Evolutionary conservation across 768 basidiomycete genomes (phyloP).

Genomic region (Pisolithus marmoratus): DNA sequence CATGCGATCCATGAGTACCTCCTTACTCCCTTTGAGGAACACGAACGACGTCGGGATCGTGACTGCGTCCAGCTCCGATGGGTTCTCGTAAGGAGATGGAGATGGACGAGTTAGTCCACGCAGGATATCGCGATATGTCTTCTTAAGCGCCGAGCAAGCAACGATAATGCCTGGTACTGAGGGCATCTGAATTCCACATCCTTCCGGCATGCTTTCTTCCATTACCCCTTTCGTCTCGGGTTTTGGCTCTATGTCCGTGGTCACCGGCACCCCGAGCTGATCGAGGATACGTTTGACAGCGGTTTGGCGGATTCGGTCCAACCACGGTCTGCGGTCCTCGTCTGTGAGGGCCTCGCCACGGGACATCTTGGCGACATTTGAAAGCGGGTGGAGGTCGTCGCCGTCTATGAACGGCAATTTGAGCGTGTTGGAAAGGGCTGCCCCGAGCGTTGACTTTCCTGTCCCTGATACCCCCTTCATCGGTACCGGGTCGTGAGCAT

Average conservation of each 20-base stretch:
- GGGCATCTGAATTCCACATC: no score
- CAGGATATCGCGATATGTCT: slow-evolving; percentile 74
- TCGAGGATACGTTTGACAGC: slow-evolving; percentile 33
- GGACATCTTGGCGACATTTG: slow-evolving; percentile 87
- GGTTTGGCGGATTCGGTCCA: slow-evolving; percentile 60
- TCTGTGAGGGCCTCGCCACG: slow-evolving; percentile 71
- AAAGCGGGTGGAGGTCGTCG: slow-evolving; percentile 76
- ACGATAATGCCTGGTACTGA: slow-evolving; percentile 70
- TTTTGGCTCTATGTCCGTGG: slow-evolving; percentile 20
- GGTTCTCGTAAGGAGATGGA: background rate
- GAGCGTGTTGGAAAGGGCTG: slow-evolving; percentile 53
- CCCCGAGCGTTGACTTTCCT: slow-evolving; percentile 68
- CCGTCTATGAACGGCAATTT: slow-evolving; percentile 82
- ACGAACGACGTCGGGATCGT: slow-evolving; percentile 69
- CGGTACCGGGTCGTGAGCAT: background rate
- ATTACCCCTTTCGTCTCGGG: slow-evolving; percentile 3
- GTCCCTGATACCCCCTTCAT: slow-evolving; percentile 66
- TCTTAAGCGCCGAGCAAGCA: slow-evolving; percentile 83
- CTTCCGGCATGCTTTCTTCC: background rate
- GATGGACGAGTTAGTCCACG: slow-evolving; percentile 35
- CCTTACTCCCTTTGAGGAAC: slow-evolving; percentile 59
- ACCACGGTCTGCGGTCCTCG: slow-evolving; percentile 82
- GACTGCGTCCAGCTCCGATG: background rate
- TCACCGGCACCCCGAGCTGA: slow-evolving; percentile 9
- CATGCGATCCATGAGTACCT: slow-evolving; percentile 61